These are phyloP conservation scores for Cupressus sempervirens DNA, from an alignment of 75 land plant species.

Conservation along the genomic window DNA sequence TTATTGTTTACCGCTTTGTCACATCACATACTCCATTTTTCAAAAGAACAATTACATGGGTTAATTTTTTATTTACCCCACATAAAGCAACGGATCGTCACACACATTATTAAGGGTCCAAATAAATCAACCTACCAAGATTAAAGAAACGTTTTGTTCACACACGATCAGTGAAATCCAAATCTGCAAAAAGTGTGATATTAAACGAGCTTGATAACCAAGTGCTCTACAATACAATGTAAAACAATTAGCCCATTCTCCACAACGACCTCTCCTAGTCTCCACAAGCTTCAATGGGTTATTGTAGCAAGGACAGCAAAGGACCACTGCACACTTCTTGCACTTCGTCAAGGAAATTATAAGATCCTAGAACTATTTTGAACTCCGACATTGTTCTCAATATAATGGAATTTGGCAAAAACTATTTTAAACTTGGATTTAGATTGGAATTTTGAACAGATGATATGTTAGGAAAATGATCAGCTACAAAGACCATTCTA, in stretches of 20 bases:
- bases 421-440: too few relatives aligned
- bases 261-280: slow-evolving; percentile 92
- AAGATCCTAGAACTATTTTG: too few relatives aligned
- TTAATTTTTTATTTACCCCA: slow-evolving; percentile 85
- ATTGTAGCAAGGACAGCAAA: slow-evolving; percentile 96
- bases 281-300: slow-evolving; percentile 92
- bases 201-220: slow-evolving; percentile 85
- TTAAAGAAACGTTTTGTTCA: slow-evolving; percentile 91
- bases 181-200: slow-evolving; percentile 39
- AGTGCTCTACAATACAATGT: slow-evolving; percentile 92
- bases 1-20: slow-evolving; percentile 87
- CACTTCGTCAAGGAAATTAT: too few relatives aligned
- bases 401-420: too few relatives aligned
- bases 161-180: slow-evolving; percentile 90
- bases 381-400: too few relatives aligned
- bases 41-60: slow-evolving; percentile 79
- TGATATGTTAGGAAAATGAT: too few relatives aligned
- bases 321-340: slow-evolving; percentile 42
- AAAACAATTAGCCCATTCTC: slow-evolving; percentile 99
- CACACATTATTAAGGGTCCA: slow-evolving; percentile 92
- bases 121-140: slow-evolving; percentile 84
- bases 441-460: too few relatives aligned
- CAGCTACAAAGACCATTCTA: too few relatives aligned
- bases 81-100: slow-evolving; percentile 92
- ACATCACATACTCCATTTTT: slow-evolving; percentile 94